Base-by-base conservation (phyloP, 2,329 filamentous ascomycete species). In the Neonectria punicea region DNA sequence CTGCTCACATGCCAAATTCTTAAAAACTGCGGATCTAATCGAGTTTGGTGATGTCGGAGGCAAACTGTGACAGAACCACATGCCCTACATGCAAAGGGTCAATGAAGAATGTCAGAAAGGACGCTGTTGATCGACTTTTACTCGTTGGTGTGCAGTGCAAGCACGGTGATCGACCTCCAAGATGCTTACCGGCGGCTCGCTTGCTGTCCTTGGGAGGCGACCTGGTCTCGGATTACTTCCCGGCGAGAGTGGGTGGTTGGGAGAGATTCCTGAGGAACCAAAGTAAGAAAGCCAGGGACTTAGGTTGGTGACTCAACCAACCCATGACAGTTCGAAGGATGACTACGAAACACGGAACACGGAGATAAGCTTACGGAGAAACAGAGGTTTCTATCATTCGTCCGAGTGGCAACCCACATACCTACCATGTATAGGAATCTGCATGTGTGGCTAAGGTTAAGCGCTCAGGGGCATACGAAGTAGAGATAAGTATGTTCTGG, bases 31-130 rank as follows among this genome's bases (percentile, higher is more conserved):
- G 76, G 57, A 98, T 97, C 70, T 89, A 82, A 76, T 6, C 6
- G 25, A 82, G 78, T 36, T 80, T 72, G 2, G 94, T 94, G 41
- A 98, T 97, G 55, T 87, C 87, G 25, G 84, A 83, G 9, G 89
- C 86, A 77, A 91, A 97, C 2, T 87, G 86, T 7, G 82, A 78
- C 44, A 97, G 81, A 2, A 86, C 80, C 30, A 94, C 89, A 75
- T 97, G 89, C 93, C 25, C 25, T 92, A 81, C 95, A 98, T 70
- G 93, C 91, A 78, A 97, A 98, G 0, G 95, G 95, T 10, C 94
- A 89, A 79, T 98, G 93, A 25, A 98, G 85, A 8, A 92, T 90
- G 79, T 99, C 95, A 14, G 95, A 98, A 79, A 93, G 98, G 56
- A 98, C 89, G 73, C 90, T 88, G 56, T 86, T 86, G 80, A 80